Evolutionary conservation across 148 eudicot species (phyloP).

Genomic region (Arctostaphylos glauca): DNA sequence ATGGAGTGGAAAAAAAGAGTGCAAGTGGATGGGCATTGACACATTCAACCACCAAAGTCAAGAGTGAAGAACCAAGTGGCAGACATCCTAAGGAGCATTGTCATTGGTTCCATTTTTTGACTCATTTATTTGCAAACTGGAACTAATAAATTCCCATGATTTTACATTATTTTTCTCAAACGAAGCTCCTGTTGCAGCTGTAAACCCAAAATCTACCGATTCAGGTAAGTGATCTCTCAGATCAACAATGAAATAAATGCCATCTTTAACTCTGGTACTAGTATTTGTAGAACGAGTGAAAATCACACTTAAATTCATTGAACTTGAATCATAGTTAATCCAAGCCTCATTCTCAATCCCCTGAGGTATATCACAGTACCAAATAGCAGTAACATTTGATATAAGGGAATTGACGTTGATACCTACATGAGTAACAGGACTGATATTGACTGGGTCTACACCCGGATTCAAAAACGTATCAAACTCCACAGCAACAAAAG

Average conservation of each 20-base stretch:
- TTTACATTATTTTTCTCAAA: slow-evolving; percentile 21
- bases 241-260: slow-evolving; percentile 18
- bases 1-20: too few species aligned
- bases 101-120: background rate
- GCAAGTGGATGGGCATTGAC: too few species aligned
- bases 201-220: slow-evolving; percentile 33
- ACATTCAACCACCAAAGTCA: too few species aligned
- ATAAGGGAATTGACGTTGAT: slow-evolving; percentile 15
- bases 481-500: slow-evolving; percentile 23
- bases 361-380: background rate
- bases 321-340: slow-evolving; percentile 14
- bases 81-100: too few species aligned
- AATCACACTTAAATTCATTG: slow-evolving; percentile 12
- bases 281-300: slow-evolving; percentile 14
- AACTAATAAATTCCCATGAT: slow-evolving; percentile 35
- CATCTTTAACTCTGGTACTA: background rate
- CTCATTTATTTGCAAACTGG: slow-evolving; percentile 6
- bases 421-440: slow-evolving; percentile 17
- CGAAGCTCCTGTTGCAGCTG: slow-evolving; percentile 27
- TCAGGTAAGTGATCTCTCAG: slow-evolving; percentile 34
- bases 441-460: background rate
- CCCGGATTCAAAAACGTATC: background rate
- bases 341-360: slow-evolving; percentile 14
- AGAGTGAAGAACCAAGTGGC: too few species aligned
- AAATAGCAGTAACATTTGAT: background rate